Evolutionary conservation across 2,329 filamentous ascomycete genomes (phyloP), one percentile per base, ranked within the genome.

Genomic region (Sporothrix globosa): DNA sequence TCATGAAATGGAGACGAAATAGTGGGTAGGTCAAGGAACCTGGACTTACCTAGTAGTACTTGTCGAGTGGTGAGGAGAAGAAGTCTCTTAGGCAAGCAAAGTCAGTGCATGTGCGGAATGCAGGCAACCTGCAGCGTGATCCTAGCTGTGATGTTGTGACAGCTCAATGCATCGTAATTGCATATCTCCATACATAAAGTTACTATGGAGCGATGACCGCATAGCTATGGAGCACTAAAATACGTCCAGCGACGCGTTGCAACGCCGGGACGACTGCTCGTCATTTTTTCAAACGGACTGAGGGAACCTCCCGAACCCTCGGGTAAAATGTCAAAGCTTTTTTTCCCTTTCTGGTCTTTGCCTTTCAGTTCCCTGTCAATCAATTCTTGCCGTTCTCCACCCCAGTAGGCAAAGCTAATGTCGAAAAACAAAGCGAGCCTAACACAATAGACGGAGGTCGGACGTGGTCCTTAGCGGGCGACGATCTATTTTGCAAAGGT

Each of bases 301-400:
- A 44, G 21, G 39, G 21, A 0, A 13, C 13, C 24, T 65, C 61
- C 61, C 61, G 44, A 65, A 21, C 44, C 24, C 61, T 65, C 44
- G 61, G 61, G 61, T 65, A 34, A 65, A 65, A 63, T 27, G 61
- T 50, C 61, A 50, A 50, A 65, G 61, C 61, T 44, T 46, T 21
- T 44, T 60, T 41, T 61, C 46, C 41, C n/a, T 34, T 34, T 34
- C 34, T 34, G 34, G 34, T 34, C 34, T 34, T 34, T 34, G 34
- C 27, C 13, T 46, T 63, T 17, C 44, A 27, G 21, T 30, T 24
- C 41, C 60, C 60, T 50, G 44, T 50, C 41, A 14, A 34, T 50
- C 44, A 48, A 17, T 34, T 50, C 24, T 24, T 10, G 13, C 21
- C 21, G 41, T 48, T 50, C 61, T 48, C 61, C 61, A 34, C 61